phyloP scores from a whole-genome alignment of 139 green algal genomes.

The Axilococcus clingmanii region DNA sequence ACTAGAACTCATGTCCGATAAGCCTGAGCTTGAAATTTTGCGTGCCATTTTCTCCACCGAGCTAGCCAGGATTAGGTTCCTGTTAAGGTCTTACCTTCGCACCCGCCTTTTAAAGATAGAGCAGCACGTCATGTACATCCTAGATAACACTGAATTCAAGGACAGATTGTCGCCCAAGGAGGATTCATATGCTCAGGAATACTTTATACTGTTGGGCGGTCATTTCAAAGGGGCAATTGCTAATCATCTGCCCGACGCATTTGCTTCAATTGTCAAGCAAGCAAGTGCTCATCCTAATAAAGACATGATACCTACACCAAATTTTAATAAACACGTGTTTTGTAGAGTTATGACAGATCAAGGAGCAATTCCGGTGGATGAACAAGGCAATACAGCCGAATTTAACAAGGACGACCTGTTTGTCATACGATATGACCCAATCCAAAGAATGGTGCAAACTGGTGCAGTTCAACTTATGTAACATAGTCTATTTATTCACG shows the following conservation, averaged over 20 bases:
- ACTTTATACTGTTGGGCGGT: slow-evolving; percentile 18
- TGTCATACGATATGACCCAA: slow-evolving; percentile 30
- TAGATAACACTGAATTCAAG: slow-evolving; percentile 24
- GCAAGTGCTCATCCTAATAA: slow-evolving; percentile 15
- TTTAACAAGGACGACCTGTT: slow-evolving; percentile 42
- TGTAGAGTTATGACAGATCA: slow-evolving; percentile 31
- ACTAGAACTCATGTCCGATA: background rate
- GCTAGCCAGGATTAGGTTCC: slow-evolving; percentile 26
- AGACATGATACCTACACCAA: slow-evolving; percentile 34
- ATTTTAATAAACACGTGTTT: slow-evolving; percentile 38
- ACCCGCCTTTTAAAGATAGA: slow-evolving; percentile 36
- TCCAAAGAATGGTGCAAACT: slow-evolving; percentile 24
- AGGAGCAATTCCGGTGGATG: slow-evolving; percentile 31
- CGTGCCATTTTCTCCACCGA: slow-evolving; percentile 25
- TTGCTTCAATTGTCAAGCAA: slow-evolving; percentile 29
- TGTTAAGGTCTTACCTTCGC: slow-evolving; percentile 34
- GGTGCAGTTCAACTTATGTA: slow-evolving; percentile 23
- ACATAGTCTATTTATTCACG: too few relatives aligned
- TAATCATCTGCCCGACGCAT: slow-evolving; percentile 29
- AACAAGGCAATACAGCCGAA: slow-evolving; percentile 30
- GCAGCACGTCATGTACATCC: slow-evolving; percentile 26
- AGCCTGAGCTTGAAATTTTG: slow-evolving; percentile 17
- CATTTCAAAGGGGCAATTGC: slow-evolving; percentile 29
- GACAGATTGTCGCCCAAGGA: slow-evolving; percentile 24
- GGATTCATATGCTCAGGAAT: slow-evolving; percentile 21